Base-by-base conservation (phyloP, 257 asterid species). In the Cordia subcordata region DNA sequence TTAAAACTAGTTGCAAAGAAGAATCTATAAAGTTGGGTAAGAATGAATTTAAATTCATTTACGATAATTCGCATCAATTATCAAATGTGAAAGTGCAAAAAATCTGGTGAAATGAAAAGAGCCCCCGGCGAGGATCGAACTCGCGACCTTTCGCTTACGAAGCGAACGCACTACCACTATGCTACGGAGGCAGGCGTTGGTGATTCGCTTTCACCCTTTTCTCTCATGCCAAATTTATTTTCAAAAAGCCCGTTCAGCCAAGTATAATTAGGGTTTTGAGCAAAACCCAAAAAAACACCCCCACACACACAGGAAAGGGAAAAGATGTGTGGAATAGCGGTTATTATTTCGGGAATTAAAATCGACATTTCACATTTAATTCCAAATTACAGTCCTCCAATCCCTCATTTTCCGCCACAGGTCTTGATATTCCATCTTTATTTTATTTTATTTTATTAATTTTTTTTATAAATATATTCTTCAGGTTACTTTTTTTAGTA, bases 141-240 rank as follows among this genome's bases (percentile, higher is more conserved):
- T 85, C 96, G 75, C 95, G 98, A 75, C 98, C 96, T 87, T 91
- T 87, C 94, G 87, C 98, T 88, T 88, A 88, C 96, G 95, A 91
- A 91, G 98, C 92, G 96, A 91, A 91, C 98, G 98, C 96, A 91
- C 81, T 88, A 88, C 98, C 96, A 91, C 96, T 91, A 91, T 85
- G 96, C 98, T 83, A 87, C 94, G 78, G 78, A 89, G 75, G 82
- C 82, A 42, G 14, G 3, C 10, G 47, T 1, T 42, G 15, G 10
- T 42, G 47, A 3, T 42, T 42, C 10, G 47, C 10, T 42, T 42
- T 39, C 9, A 5, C 44, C 12, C 12, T 39, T 39, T 12, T 39
- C 44, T 39, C 44, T 39, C 44, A 39, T 5, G 44, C 8, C 9
- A 39, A 39, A n/a, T n/a, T n/a, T n/a, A n/a, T n/a, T n/a, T n/a